Percentiles rank a stretch among this genome's conserved stretches.
Evolutionary conservation across 139 green algal genomes (phyloP).

Genomic region (Axilococcus clingmanii): DNA sequence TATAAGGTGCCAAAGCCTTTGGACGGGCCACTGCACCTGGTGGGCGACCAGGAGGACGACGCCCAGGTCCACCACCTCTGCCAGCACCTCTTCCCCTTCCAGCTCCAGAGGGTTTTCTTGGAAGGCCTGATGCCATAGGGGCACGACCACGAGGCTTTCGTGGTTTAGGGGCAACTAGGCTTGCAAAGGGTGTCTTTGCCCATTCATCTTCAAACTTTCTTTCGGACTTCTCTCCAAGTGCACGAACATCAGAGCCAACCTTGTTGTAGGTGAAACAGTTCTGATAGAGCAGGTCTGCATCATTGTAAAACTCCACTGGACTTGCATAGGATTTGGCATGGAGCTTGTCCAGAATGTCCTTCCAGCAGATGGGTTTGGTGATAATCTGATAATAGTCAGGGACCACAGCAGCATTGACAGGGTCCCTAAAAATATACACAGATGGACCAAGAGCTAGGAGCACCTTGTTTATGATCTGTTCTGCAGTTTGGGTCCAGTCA

Average conservation of each 20-base stretch:
- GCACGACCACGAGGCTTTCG: not conserved
- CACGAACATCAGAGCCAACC: not conserved
- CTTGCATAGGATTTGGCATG: conserved; percentile 1
- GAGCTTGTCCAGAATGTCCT: conserved; percentile 13
- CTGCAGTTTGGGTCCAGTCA: not conserved
- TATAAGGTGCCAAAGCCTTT: conserved; percentile 17
- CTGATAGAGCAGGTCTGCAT: conserved; percentile 22
- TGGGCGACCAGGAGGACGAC: not conserved
- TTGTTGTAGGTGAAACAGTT: conserved; percentile 30
- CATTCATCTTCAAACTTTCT: conserved; percentile 4
- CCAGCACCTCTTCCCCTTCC: not conserved
- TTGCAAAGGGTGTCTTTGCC: conserved; percentile 8
- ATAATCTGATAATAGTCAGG: conserved; percentile 20
- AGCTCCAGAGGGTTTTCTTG: not conserved
- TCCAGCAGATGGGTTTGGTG: conserved; percentile 14
- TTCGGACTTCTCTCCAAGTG: conserved; percentile 1
- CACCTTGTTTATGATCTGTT: not conserved
- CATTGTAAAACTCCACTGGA: conserved; percentile 19
- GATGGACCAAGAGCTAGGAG: not conserved
- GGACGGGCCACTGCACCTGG: conserved; percentile 14
- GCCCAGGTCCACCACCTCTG: not conserved
- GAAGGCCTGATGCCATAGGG: not conserved
- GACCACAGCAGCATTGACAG: not conserved
- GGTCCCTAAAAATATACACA: conserved; percentile 16
- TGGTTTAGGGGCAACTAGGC: not conserved